Base-by-base conservation (phyloP, 2,329 filamentous ascomycete species). In the Microdochium bolleyi region DNA sequence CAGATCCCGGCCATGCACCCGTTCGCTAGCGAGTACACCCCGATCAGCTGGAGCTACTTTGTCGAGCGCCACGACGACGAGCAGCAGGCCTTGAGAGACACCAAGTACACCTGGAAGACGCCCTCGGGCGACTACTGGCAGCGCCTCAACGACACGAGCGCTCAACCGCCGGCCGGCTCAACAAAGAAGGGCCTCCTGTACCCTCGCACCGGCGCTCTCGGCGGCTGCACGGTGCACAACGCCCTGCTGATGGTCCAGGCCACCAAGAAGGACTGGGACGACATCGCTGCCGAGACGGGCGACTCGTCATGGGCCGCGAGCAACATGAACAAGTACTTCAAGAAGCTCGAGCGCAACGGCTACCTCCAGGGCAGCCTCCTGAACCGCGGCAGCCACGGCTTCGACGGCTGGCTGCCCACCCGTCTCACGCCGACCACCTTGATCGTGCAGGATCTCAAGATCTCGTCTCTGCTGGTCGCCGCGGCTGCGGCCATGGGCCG, bases 51-150 rank as follows among this genome's bases (percentile, higher is more conserved):
- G 82, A 75, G 82, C 66, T 84, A 79, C 64, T 86, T 76, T 56
- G 80, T 85, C 53, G 75, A 77, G 51, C 82, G 85, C 64, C 84
- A 83, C 59, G 65, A 71, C 5, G 73, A 83, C 56, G 63, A 74
- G 19, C 63, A 56, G 3, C 73, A 74, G 11, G 74, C 79, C 57
- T 67, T 72, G 34, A 68, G 72, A 48, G 78, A 83, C 59, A 76
- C 68, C 58, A 82, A 85, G 66, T 65, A 69, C 58, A 68, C 65
- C 0, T 75, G 70, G 56, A 54, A 62, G 16, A 64, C 59, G 11
- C 50, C 68, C 0, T 61, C 72, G 24, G 73, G 73, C 2, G 58
- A 61, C 24, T 55, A 67, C 5, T 76, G 67, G 41, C 61, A 62
- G 4, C 67, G 69, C 5, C 52, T 52, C 13, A 54, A 53, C 9